Percentiles rank a stretch among this genome's conserved stretches.
Conservation (phyloP, 2,329 filamentous ascomycete genomes). For the Cladosporium colombiae region DNA sequence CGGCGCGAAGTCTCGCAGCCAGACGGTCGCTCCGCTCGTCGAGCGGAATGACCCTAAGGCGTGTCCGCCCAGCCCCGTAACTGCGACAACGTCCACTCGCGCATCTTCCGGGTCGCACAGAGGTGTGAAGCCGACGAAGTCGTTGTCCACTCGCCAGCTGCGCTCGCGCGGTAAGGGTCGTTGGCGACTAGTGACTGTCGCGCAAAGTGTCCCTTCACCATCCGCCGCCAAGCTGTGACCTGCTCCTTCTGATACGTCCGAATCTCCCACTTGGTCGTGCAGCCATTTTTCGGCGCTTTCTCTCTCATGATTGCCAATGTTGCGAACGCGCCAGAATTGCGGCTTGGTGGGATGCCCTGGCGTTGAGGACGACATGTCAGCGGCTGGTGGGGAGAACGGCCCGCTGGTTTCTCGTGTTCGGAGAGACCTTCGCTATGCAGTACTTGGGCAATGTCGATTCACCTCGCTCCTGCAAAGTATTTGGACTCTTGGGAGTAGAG, state of each 20-base stretch:
- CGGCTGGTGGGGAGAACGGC: too few relatives aligned
- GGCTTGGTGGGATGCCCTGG: background rate
- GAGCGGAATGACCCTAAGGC: constrained; percentile 16
- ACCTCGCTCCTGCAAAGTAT: too few relatives aligned
- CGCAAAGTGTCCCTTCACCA: constrained; percentile 12
- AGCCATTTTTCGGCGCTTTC: background rate
- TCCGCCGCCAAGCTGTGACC: constrained; percentile 6
- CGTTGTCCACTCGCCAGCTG: background rate
- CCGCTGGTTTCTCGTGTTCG: too few relatives aligned
- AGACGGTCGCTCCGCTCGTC: background rate
- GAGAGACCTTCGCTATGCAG: too few relatives aligned
- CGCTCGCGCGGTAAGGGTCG: background rate
- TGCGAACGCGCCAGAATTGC: background rate
- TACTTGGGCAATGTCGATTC: too few relatives aligned
- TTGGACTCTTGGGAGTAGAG: too few relatives aligned
- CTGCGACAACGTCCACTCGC: constrained; percentile 17
- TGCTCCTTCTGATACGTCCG: background rate
- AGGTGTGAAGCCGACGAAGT: constrained; percentile 15
- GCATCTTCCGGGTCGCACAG: constrained; percentile 14
- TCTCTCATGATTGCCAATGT: background rate
- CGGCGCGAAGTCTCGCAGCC: constrained; percentile 11
- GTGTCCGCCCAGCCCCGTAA: constrained; percentile 12
- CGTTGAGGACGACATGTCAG: too few relatives aligned
- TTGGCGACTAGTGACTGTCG: background rate
- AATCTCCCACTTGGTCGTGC: background rate